Base-by-base conservation (phyloP, 805 yeast genomes). In the Zygotorulaspora sp. region DNA sequence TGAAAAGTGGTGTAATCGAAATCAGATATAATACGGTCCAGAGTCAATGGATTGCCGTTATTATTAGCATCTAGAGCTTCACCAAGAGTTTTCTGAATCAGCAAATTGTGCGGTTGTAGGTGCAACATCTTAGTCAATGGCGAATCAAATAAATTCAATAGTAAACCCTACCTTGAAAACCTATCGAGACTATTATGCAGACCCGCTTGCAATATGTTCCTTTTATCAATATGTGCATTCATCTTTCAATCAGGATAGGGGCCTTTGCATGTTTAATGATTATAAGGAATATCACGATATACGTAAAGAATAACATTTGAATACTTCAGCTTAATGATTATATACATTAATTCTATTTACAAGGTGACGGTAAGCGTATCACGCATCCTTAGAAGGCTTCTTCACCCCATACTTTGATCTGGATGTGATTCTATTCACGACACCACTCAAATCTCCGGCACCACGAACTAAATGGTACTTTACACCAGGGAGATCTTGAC, bases 401-500 rank as follows among this genome's bases (percentile, higher is more conserved):
- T 90, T 88, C 34, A 83, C 95, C 41, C 99, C 99, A 55, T 90
- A 92, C 62, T 84, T 87, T 28, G 95, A 82, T 62, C 99, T 78
- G 11, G 95, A 81, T 5, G 94, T 81, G 33, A 79, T 72, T 67
- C 97, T 78, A 58, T 88, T 87, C 24, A 95, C 96, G 21, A 92
- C 98, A 35, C 97, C 97, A 33, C 88, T 83, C 57, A 92, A 71
- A 69, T 90, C 98, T 58, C 80, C 77, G 6, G 88, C 85, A 34
- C 98, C 99, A 69, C 99, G 78, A 14, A 92, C 83, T 50, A 87
- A 71, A 65, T 85, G 92, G 64, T 92, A 92, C 61, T 87, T 89
- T 33, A 92, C 96, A 75, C 99, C 99, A 17, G 98, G 98, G 53
- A 90, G 71, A 78, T 92, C 99, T 60, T 89, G 96, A 36, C 86